A percentile compares a stretch with the other conserved stretches of the same genome.
phyloP scores from a whole-genome alignment of 2,329 filamentous ascomycete genomes.

The Colletotrichum musicola region DNA sequence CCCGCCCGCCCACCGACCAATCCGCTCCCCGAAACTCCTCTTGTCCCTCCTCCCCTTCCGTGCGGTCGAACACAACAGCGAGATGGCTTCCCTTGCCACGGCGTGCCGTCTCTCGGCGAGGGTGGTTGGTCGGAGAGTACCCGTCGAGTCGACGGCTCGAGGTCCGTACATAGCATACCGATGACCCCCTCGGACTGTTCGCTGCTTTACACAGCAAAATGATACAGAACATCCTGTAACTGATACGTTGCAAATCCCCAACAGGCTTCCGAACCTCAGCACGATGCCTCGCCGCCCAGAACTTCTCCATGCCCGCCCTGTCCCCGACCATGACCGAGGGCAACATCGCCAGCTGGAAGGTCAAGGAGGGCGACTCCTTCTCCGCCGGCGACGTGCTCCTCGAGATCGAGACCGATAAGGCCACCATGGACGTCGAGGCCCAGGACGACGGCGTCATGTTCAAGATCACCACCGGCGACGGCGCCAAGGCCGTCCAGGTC shows the following conservation, averaged over 20 bases:
- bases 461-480: slow-evolving; percentile 82
- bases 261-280: slow-evolving; percentile 75
- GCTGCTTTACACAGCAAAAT: neutral
- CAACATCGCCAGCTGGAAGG: slow-evolving; percentile 86
- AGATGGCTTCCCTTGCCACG: slow-evolving; percentile 76
- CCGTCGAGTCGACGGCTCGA: slow-evolving; percentile 67
- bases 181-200: neutral
- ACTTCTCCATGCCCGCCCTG: slow-evolving; percentile 91
- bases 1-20: neutral
- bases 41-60: neutral
- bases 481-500: slow-evolving; percentile 81
- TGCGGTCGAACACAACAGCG: slow-evolving; percentile 12
- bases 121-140: slow-evolving; percentile 66
- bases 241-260: slow-evolving; percentile 5
- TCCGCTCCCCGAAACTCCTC: neutral
- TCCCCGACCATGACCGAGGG: slow-evolving; percentile 96
- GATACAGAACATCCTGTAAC: slow-evolving; percentile 11
- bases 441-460: slow-evolving; percentile 89
- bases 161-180: slow-evolving; percentile 58
- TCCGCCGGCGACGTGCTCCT: slow-evolving; percentile 87
- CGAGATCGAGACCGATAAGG: slow-evolving; percentile 95
- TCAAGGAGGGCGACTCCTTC: slow-evolving; percentile 89
- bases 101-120: slow-evolving; percentile 74
- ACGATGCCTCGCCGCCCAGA: slow-evolving; percentile 78
- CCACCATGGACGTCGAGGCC: slow-evolving; percentile 94